Base-by-base conservation (phyloP, 2,329 filamentous ascomycete species). In the Alternaria gaisen region DNA sequence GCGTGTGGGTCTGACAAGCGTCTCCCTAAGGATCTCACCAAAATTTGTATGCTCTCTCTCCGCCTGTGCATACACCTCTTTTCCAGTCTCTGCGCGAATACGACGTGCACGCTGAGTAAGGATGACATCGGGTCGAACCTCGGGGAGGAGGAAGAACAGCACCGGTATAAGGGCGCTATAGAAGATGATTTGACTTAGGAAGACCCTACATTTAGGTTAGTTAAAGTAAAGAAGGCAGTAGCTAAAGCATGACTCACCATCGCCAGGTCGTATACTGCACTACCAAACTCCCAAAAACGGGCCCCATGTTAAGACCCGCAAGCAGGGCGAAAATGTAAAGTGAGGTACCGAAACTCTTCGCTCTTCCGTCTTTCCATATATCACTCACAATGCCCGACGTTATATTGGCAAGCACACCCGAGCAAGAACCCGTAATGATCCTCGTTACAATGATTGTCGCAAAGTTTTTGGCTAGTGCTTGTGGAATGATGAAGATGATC, bases 61-160 rank as follows among this genome's bases (percentile, higher is more conserved):
- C 5, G 78, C 71, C n/a, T 73, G 42, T 9, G 74, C 73, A 65
- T 76, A 75, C 40, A 75, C 54, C 1, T 54, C 46, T 60, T 67
- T 59, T 42, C 71, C 54, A 40, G 73, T 65, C 53, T 71, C 44
- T 1, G 69, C 64, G 12, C 80, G 76, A 12, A 82, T 64, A 10
- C 56, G 54, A 26, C 60, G 71, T 2, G 81, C 80, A 28, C 75
- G 76, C 10, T 69, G 70, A 20, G 75, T 68, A 3, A 85, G 77
- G n/a, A 86, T 80, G 6, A 84, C 80, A 22, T 79, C 77, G 1
- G 76, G 76, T 16, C 84, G 78, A n/a, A 81, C 82, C 65, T 86
- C 84, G 3, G 76, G 77, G 9, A 86, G 71, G 8, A 76, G 68
- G 3, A 83, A 55, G 66, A 74, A 80, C 42, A 83, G 74, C 1